These are phyloP conservation scores for Cymbopogon citratus DNA, from an alignment of 176 grass and related monocot species.

Conservation along the genomic window DNA sequence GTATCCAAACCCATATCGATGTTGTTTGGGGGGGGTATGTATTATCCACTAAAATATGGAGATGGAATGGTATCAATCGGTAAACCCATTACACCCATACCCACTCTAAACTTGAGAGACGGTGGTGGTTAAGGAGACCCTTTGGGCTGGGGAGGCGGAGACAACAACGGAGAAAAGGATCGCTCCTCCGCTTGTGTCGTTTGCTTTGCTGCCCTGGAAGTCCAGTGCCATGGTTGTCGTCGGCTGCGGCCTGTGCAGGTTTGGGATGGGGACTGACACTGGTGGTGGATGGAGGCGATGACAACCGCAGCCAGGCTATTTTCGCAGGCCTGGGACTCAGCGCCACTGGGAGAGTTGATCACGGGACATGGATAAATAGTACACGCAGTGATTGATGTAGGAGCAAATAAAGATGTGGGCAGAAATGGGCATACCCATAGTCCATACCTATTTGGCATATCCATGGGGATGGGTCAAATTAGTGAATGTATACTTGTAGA, in stretches of 20 bases:
- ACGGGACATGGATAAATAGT: not conserved
- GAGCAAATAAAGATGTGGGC: not conserved
- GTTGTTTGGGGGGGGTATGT: not conserved
- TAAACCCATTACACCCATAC: not conserved
- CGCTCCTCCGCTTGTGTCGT: not conserved
- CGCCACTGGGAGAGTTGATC: not conserved
- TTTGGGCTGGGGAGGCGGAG: not conserved
- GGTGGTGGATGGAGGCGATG: not conserved
- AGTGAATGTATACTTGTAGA: not conserved
- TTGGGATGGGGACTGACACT: not conserved
- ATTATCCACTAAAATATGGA: not conserved
- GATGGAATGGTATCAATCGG: not conserved
- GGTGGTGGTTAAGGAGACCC: conserved; percentile 34
- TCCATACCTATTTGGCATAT: not conserved
- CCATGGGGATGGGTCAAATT: not conserved
- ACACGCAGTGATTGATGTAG: not conserved
- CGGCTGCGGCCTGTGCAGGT: too few species aligned
- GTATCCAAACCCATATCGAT: not conserved
- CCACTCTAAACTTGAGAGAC: conserved; percentile 4
- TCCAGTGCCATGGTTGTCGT: not conserved
- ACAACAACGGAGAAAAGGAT: conserved; percentile 25
- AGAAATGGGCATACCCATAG: not conserved
- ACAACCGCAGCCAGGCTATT: not conserved
- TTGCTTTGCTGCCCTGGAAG: not conserved
- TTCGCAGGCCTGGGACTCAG: not conserved